Conservation (phyloP, 306 rosid species). For the Cajanus cajan region DNA sequence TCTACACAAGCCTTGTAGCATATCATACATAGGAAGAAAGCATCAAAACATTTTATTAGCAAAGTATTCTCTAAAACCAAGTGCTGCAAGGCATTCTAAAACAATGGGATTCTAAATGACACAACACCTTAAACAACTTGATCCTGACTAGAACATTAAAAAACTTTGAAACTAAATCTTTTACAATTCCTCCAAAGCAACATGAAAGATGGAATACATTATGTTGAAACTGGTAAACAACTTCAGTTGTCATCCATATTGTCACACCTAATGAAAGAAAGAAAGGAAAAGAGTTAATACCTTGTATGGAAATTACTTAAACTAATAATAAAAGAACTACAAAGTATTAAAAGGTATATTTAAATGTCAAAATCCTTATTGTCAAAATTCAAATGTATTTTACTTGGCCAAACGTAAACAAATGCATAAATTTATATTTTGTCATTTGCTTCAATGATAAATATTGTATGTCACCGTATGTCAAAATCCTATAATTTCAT, state of each 20-base stretch:
- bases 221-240: constrained; percentile 52
- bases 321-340: too few species aligned
- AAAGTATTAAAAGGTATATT: background rate
- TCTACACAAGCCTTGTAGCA: background rate
- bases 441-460: background rate
- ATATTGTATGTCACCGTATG: background rate
- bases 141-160: background rate
- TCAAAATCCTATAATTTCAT: background rate
- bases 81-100: background rate
- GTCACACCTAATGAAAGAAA: constrained; percentile 43
- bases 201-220: constrained; percentile 35
- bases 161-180: constrained; percentile 1
- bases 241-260: constrained; percentile 51
- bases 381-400: constrained; percentile 2
- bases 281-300: background rate
- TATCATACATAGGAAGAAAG: background rate
- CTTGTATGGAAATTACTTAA: background rate
- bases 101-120: background rate
- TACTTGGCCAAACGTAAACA: background rate
- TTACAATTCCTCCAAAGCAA: background rate
- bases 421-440: background rate
- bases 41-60: background rate
- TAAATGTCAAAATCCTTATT: background rate
- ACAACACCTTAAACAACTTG: background rate
- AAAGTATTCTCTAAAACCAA: background rate